Base-by-base conservation (phyloP, 441 rosid genomes). In the Gossypium lobatum region DNA sequence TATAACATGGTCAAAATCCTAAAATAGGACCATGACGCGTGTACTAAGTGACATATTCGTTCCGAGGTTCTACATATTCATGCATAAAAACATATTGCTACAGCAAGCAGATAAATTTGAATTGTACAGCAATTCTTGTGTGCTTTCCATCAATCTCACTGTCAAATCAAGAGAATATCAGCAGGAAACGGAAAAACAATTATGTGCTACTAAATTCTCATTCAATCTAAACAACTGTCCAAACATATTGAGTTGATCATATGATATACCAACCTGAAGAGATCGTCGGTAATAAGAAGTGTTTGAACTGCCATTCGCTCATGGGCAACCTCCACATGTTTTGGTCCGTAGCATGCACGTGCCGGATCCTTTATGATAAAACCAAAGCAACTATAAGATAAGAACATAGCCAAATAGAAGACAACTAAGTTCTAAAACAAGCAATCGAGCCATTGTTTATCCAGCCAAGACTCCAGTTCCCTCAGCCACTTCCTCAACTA, bases 301-400 rank as follows among this genome's bases (percentile, higher is more conserved):
- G 93, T 91, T 80, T 93, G 99, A 72, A 95, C 82, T 17, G 99
- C 99, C 95, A 93, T 80, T 79, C 94, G 88, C 57, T 95, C 99
- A 80, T 95, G 89, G 67, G 98, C 99, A 74, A 95, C 88, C 84
- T 93, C 97, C 25, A 95, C 99, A 58, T 95, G 99, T 84, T 93
- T 95, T 71, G 98, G 96, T 64, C 99, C 99, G 65, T 93, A 91
- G 83, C 99, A 95, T 73, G 98, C 97, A 37, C 98, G 93, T 60
- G 79, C 78, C 1, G 88, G 80, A 61, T 93, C 99, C 98, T 95
- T 74, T 57, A 79, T 57, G 17, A 72, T 59, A 72, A 79, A 73
- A 59, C 11, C 16, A 8, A 4, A 66, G 59, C 23, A 21, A 4
- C 65, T 75, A 31, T 61, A 39, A 64, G 4, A 39, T 20, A 59